phyloP scores from a whole-genome alignment of 768 basidiomycete genomes.

The Lactarius psammicola region DNA sequence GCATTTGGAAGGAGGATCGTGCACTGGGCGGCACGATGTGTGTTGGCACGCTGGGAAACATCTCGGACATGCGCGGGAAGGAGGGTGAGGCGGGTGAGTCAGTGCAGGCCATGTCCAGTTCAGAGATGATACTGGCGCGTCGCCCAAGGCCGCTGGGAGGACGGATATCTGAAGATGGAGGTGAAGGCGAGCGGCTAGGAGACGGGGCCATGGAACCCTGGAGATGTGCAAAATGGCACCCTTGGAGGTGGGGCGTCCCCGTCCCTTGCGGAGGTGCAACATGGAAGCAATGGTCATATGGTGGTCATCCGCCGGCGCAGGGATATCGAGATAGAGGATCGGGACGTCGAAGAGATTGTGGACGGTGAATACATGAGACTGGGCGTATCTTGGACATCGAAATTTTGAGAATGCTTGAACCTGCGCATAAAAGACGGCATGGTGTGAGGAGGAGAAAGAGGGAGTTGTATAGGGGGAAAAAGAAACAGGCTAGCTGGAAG shows the following conservation, averaged over 20 bases:
- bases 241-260: not conserved
- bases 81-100: slow-evolving; percentile 3
- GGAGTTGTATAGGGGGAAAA: not conserved
- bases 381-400: not conserved
- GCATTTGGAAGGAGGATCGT: not conserved
- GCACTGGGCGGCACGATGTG: not conserved
- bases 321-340: slow-evolving; percentile 2
- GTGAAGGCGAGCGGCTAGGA: slow-evolving; percentile 25
- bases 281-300: slow-evolving; percentile 2
- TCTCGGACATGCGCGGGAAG: not conserved
- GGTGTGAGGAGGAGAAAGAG: too few species aligned
- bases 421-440: slow-evolving; percentile 8
- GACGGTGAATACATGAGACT: slow-evolving; percentile 16
- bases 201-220: slow-evolving; percentile 11
- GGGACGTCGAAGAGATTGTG: slow-evolving; percentile 17
- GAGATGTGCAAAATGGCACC: slow-evolving; percentile 3
- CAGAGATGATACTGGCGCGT: slow-evolving; percentile 26
- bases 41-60: not conserved
- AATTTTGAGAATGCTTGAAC: not conserved
- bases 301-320: slow-evolving; percentile 4
- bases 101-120: not conserved
- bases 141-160: slow-evolving; percentile 28
- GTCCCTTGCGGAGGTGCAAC: not conserved
- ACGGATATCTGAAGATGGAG: slow-evolving; percentile 29
- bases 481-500: not conserved